Evolutionary conservation across 176 grass and related monocot species (phyloP).

Genomic region (Eleusine indica): DNA sequence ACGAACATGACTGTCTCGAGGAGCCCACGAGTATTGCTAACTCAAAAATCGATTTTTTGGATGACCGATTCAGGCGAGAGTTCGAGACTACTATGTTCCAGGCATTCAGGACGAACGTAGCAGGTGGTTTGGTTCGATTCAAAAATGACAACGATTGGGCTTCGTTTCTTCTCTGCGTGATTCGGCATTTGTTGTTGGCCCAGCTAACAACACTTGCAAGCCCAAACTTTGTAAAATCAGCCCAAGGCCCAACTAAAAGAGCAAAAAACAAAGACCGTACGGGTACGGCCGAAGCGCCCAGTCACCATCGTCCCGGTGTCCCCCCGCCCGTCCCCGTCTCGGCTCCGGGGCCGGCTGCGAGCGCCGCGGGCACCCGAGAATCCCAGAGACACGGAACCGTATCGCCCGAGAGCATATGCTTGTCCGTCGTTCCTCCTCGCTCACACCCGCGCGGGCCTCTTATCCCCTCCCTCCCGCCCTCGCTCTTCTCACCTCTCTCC

Average conservation of each 20-base stretch:
- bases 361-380: neutral
- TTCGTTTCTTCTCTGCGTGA: no score
- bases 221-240: neutral
- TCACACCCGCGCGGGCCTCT: slow-evolving; percentile 40
- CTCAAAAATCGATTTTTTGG: neutral
- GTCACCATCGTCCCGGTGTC: neutral
- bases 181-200: no score
- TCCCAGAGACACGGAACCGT: neutral
- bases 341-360: neutral
- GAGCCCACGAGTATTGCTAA: neutral
- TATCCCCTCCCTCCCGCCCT: slow-evolving; percentile 42
- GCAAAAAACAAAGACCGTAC: neutral
- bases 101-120: no score
- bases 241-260: neutral
- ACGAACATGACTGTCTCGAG: no score
- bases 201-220: neutral
- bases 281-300: neutral
- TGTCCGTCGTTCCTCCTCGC: slow-evolving; percentile 15
- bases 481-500: slow-evolving; percentile 29
- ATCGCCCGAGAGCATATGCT: slow-evolving; percentile 52
- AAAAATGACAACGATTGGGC: no score
- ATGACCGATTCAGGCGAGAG: neutral
- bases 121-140: no score
- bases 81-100: neutral
- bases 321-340: neutral